A percentile compares a stretch with the other conserved stretches of the same genome.
phyloP scores from a whole-genome alignment of 495 filamentous ascomycete genomes.

The Daldinia concentrica region DNA sequence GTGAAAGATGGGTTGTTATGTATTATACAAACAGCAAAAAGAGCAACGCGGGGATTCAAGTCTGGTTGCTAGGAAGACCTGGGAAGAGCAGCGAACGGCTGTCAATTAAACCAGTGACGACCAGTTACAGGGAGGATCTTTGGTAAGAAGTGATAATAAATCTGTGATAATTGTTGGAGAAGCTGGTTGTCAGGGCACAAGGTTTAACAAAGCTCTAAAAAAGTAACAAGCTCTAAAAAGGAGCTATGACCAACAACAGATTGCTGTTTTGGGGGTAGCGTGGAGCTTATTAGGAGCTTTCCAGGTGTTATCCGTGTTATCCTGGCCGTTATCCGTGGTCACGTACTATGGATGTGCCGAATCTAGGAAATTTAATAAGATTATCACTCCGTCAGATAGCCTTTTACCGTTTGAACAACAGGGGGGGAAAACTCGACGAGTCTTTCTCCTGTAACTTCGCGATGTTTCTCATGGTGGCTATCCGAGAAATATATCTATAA shows the following conservation, averaged over 20 bases:
- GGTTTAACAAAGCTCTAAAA: slow-evolving; percentile 21
- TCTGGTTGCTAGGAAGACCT: not conserved
- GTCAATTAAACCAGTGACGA: slow-evolving; percentile 13
- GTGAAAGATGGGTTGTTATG: not conserved
- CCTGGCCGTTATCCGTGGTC: not conserved
- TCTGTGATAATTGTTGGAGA: slow-evolving; percentile 7
- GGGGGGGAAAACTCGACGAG: slow-evolving; percentile 16
- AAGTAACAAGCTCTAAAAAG: too few species aligned
- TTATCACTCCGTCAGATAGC: slow-evolving; percentile 13
- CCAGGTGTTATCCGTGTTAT: not conserved
- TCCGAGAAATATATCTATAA: not conserved
- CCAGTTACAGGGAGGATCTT: not conserved
- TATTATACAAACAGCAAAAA: not conserved
- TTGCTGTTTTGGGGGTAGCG: slow-evolving; percentile 42
- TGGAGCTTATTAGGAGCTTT: slow-evolving; percentile 15
- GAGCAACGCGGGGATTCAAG: not conserved
- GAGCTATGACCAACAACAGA: slow-evolving; percentile 48
- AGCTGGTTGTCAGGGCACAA: slow-evolving; percentile 39
- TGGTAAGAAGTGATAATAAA: not conserved
- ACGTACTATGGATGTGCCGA: slow-evolving; percentile 18
- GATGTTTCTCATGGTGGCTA: slow-evolving; percentile 43
- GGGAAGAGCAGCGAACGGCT: slow-evolving; percentile 12
- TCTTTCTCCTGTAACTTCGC: slow-evolving; percentile 21
- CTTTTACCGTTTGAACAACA: slow-evolving; percentile 35
- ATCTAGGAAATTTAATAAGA: slow-evolving; percentile 20